Percentiles rank a stretch among this genome's conserved stretches.
Evolutionary conservation across 345 rosid species (phyloP).

Genomic region (Eucalyptus grandis): DNA sequence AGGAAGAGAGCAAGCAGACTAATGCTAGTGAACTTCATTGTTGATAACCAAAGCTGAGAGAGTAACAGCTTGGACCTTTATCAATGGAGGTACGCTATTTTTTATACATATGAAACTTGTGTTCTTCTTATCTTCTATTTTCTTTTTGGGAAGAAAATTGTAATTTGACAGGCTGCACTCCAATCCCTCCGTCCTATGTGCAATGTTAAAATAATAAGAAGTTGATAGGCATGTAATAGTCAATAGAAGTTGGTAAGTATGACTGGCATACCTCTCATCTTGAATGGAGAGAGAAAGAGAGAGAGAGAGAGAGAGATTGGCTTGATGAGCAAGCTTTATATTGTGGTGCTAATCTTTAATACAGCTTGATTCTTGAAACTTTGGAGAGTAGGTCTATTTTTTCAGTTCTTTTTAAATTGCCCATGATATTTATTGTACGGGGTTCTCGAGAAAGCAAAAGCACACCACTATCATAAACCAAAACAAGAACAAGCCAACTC

Average conservation of each 20-base stretch:
- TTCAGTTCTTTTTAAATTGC: neutral
- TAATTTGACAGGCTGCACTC: neutral
- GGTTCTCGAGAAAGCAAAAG: neutral
- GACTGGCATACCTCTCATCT: neutral
- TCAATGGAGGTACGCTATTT: accelerated
- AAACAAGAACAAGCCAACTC: neutral
- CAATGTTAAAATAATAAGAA: neutral
- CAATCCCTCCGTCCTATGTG: neutral
- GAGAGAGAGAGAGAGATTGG: neutral
- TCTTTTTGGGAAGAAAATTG: neutral
- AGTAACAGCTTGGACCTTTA: neutral
- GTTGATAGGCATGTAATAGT: neutral
- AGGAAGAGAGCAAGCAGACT: neutral
- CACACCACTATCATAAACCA: neutral
- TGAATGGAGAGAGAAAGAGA: neutral
- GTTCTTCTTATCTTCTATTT: neutral
- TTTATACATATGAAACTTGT: neutral
- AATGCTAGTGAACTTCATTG: neutral
- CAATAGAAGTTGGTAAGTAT: neutral
- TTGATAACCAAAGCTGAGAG: neutral
- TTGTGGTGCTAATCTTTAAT: neutral
- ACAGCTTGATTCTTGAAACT: neutral
- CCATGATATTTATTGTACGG: neutral
- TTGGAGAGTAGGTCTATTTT: neutral
- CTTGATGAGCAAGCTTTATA: neutral